These are phyloP conservation scores for Eragrostis tef DNA, from an alignment of 202 grass and related monocot species.

Conservation along the genomic window DNA sequence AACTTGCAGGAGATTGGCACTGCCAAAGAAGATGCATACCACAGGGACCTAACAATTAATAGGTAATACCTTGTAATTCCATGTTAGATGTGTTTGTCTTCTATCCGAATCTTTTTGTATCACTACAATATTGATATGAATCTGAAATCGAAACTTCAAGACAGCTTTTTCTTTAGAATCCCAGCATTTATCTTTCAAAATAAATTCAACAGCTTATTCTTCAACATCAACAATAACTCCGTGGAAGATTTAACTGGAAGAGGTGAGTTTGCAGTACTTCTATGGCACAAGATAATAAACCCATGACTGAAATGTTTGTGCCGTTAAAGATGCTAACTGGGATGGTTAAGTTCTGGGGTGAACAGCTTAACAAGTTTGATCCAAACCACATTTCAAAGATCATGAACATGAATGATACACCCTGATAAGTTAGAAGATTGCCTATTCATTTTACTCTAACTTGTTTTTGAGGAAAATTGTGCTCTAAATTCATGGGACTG, in stretches of 20 bases:
- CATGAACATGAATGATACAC: too few species aligned
- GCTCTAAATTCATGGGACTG: not conserved
- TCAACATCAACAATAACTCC: constrained; percentile 77
- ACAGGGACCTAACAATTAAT: constrained; percentile 94
- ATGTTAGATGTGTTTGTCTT: not conserved
- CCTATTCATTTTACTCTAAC: too few species aligned
- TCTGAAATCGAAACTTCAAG: not conserved
- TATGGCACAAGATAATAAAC: not conserved
- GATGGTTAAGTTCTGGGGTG: too few species aligned
- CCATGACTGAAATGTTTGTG: too few species aligned
- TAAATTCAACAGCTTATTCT: constrained; percentile 69
- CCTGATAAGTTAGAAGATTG: too few species aligned
- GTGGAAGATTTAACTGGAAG: constrained; percentile 91
- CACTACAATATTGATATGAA: constrained; percentile 4
- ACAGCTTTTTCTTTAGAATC: too few species aligned
- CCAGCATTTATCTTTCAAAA: too few species aligned
- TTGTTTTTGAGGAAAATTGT: not conserved
- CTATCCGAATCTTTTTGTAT: too few species aligned
- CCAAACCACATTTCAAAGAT: too few species aligned
- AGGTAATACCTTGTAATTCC: constrained; percentile 43
- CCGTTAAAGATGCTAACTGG: too few species aligned
- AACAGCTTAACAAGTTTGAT: too few species aligned
- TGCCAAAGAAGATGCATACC: constrained; percentile 81
- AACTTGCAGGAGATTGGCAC: constrained; percentile 78
- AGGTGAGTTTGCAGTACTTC: constrained; percentile 55